A percentile compares a stretch with the other conserved stretches of the same genome.
Evolutionary conservation across 192 early-diverging fungal species (phyloP).

Genomic region (Chytriomyces sp.): DNA sequence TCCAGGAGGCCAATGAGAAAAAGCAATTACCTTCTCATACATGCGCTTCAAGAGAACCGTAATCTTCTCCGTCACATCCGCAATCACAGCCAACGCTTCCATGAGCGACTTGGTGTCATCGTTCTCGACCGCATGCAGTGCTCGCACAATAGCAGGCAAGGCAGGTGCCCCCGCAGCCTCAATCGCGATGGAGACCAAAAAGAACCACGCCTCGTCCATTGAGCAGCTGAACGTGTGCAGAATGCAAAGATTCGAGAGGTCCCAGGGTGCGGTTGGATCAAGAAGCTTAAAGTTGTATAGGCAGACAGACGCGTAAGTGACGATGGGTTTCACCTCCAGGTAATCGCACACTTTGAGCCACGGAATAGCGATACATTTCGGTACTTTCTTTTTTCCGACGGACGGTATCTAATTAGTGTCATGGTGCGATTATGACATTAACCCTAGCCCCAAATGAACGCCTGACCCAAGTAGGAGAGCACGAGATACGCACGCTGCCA

Average conservation of each 20-base stretch:
- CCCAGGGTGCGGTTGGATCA: conserved; percentile 75
- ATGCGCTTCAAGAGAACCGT: conserved; percentile 50
- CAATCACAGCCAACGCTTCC: conserved; percentile 57
- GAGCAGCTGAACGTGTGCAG: conserved; percentile 83
- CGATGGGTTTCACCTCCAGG: conserved; percentile 83
- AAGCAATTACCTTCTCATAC: conserved; percentile 74
- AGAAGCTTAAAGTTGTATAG: conserved; percentile 92
- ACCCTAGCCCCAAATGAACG: conserved; percentile 89
- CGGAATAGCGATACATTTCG: conserved; percentile 77
- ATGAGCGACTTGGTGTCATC: conserved; percentile 53
- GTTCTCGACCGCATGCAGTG: conserved; percentile 61
- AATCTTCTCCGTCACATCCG: conserved; percentile 38
- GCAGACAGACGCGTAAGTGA: conserved; percentile 82
- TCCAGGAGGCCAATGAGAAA: background rate
- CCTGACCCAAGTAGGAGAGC: conserved; percentile 86
- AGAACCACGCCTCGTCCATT: conserved; percentile 96
- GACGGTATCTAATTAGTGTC: conserved; percentile 5
- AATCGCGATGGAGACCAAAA: conserved; percentile 86
- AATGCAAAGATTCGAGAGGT: conserved; percentile 79
- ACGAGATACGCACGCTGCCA: conserved; percentile 85
- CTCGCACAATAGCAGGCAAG: conserved; percentile 67
- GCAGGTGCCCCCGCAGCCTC: conserved; percentile 78
- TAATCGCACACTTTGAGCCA: conserved; percentile 74
- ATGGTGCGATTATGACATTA: conserved; percentile 4
- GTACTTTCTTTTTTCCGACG: conserved; percentile 60